Conservation (phyloP, 257 asterid genomes). For the Solanum rostratum region DNA sequence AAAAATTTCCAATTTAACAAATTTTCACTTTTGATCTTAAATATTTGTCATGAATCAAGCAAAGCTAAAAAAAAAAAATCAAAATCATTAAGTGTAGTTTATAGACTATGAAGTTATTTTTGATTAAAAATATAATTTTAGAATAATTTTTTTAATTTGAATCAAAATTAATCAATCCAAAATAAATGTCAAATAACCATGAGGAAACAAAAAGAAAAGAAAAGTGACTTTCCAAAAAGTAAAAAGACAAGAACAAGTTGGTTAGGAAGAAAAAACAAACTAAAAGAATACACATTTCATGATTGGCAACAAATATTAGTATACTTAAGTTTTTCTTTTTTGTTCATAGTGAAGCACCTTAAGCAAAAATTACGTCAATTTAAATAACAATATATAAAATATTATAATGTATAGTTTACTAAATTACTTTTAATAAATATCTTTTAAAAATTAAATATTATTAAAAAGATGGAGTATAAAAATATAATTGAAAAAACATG, state of each 20-base stretch:
- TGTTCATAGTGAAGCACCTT: too few relatives aligned
- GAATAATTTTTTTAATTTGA: not conserved
- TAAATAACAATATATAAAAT: too few relatives aligned
- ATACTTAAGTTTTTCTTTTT: too few relatives aligned
- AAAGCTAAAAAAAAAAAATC: not conserved
- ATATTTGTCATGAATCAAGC: not conserved
- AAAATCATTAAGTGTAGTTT: not conserved
- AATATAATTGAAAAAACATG: too few relatives aligned
- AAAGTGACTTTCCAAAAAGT: not conserved
- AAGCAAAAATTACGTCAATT: too few relatives aligned
- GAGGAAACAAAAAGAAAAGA: not conserved
- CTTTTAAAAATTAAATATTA: too few relatives aligned
- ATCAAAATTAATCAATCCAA: not conserved
- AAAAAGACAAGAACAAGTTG: not conserved
- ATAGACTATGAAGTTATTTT: rapidly evolving
- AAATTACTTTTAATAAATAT: too few relatives aligned
- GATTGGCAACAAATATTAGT: not conserved
- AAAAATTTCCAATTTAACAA: not conserved
- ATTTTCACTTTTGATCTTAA: not conserved
- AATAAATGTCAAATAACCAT: not conserved
- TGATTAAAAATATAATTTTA: not conserved
- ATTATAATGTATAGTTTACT: too few relatives aligned
- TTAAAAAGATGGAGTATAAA: too few relatives aligned
- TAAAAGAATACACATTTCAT: not conserved
- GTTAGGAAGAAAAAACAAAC: not conserved